A percentile compares a stretch with the other conserved stretches of the same genome.
Evolutionary conservation across 371 early-diverging fungal species (phyloP).

Genomic region (Mortierella sp.): DNA sequence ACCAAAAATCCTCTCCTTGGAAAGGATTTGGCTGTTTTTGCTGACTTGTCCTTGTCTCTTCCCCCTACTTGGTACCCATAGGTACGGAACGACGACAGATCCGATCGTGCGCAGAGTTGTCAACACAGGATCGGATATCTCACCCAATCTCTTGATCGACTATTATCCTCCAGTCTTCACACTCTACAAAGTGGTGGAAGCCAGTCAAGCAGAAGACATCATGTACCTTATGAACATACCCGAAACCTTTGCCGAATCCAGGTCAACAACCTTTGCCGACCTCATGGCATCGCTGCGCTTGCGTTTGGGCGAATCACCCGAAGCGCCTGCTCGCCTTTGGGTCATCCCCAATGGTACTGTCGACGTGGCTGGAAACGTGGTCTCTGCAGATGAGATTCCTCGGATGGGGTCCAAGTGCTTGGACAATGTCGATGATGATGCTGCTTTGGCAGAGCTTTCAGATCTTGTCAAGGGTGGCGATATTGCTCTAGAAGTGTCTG

Average conservation of each 20-base stretch:
- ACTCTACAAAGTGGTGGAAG: slow-evolving; percentile 35
- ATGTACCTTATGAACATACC: slow-evolving; percentile 27
- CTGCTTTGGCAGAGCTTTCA: slow-evolving; percentile 19
- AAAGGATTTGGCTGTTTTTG: too few relatives aligned
- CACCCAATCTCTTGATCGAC: slow-evolving; percentile 37
- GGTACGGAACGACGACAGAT: slow-evolving; percentile 39
- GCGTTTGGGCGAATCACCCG: slow-evolving; percentile 1
- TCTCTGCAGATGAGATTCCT: slow-evolving; percentile 11
- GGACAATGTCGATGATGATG: slow-evolving; percentile 31
- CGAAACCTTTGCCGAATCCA: slow-evolving; percentile 32
- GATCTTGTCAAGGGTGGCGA: slow-evolving; percentile 23
- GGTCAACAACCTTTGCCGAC: slow-evolving; percentile 40
- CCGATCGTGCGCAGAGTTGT: slow-evolving; percentile 41
- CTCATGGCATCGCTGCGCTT: slow-evolving; percentile 19
- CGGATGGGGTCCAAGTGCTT: slow-evolving; percentile 13
- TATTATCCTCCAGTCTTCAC: slow-evolving; percentile 42
- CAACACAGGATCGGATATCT: slow-evolving; percentile 30
- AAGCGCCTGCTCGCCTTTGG: slow-evolving; percentile 37
- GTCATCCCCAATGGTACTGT: slow-evolving; percentile 11
- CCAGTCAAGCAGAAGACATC: slow-evolving; percentile 8
- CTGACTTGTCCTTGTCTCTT: neutral
- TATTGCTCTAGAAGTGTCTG: slow-evolving; percentile 28
- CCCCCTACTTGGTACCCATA: neutral
- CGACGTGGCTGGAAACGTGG: slow-evolving; percentile 25
- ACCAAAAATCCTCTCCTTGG: too few relatives aligned